phyloP scores from a whole-genome alignment of 2,329 filamentous ascomycete genomes.

The Gaeumannomyces tritici region DNA sequence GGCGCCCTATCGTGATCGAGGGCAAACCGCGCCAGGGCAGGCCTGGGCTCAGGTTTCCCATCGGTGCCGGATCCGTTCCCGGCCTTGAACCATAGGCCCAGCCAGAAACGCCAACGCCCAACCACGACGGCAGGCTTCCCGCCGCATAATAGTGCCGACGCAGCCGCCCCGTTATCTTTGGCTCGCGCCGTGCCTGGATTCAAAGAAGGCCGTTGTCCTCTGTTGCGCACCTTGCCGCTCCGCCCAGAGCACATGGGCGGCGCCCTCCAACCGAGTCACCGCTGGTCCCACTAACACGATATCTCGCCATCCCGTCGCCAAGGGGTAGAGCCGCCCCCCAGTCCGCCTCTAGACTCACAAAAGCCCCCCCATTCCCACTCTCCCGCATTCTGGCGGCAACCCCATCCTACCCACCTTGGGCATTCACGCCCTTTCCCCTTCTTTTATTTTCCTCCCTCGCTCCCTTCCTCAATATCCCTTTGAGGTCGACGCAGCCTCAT shows the following conservation, averaged over 20 bases:
- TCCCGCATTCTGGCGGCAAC: background rate
- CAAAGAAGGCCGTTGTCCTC: background rate
- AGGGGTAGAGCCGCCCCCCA: constrained; percentile 1
- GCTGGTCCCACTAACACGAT: background rate
- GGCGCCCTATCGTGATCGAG: background rate
- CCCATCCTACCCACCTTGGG: background rate
- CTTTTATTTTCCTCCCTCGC: background rate
- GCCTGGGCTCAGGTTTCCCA: background rate
- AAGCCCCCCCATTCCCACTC: background rate
- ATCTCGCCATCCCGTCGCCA: background rate
- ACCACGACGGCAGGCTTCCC: background rate
- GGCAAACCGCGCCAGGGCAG: background rate
- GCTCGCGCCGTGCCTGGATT: background rate
- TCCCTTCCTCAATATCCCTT: background rate
- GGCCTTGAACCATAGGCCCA: background rate
- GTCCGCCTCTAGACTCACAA: background rate
- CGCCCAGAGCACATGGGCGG: background rate
- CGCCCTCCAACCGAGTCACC: background rate
- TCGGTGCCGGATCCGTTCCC: background rate
- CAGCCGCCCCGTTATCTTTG: background rate
- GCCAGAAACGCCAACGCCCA: background rate
- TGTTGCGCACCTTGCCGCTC: background rate
- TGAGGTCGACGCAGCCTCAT: background rate
- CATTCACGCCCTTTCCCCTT: background rate
- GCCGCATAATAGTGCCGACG: background rate